Conservation (phyloP, 148 eudicot species). For the Rhododendron ferrugineum region DNA sequence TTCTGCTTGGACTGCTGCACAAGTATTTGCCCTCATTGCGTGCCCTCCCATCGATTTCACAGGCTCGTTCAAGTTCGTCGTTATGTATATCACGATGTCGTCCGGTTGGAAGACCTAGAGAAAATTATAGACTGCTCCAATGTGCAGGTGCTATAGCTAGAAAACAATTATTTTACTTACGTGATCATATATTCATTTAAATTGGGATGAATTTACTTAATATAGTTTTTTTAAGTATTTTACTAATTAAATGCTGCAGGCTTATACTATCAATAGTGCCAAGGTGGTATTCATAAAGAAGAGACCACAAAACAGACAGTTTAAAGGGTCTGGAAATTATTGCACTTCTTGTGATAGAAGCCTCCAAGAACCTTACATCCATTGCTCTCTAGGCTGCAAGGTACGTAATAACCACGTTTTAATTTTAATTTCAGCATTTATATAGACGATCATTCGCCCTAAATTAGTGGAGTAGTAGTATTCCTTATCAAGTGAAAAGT, state of each 20-base stretch:
- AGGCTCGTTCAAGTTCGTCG: conserved; percentile 89
- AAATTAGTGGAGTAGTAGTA: not conserved
- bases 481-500: not conserved
- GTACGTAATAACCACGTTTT: conserved; percentile 37
- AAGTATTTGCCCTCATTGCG: conserved; percentile 90
- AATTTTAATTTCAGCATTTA: not conserved
- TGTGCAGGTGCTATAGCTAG: conserved; percentile 51
- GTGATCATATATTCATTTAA: not conserved
- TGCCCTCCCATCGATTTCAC: conserved; percentile 69
- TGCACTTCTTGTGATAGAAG: conserved; percentile 96
- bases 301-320: conserved; percentile 94
- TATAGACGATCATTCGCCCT: not conserved
- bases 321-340: conserved; percentile 86
- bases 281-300: conserved; percentile 94
- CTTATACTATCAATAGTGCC: conserved; percentile 87
- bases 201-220: not conserved
- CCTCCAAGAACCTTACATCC: conserved; percentile 90
- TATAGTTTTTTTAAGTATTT: no score
- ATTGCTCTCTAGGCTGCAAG: conserved; percentile 99
- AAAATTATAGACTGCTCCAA: conserved; percentile 85
- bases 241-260: conserved; percentile 26
- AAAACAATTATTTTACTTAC: no score
- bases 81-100: conserved; percentile 89
- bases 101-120: conserved; percentile 86
- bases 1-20: conserved; percentile 87